Evolutionary conservation across 1,284 basidiomycete genomes (phyloP), one percentile per base, ranked within the genome.

Genomic region (Ceratobasidium sp.): DNA sequence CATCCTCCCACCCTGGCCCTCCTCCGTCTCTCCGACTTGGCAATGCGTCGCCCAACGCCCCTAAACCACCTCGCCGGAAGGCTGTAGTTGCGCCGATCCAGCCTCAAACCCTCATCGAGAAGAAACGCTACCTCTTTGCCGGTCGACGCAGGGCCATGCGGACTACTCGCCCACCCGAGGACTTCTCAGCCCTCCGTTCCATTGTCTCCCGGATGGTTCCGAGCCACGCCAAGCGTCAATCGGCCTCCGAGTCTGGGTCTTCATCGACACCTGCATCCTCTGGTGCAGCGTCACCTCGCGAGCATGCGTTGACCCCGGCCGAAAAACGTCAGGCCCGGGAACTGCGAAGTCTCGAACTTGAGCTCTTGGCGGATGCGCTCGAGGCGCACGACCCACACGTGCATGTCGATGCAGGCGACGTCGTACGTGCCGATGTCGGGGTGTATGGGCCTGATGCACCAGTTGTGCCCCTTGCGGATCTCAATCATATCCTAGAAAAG

Each of bases 61-160:
- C 78, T 2, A 51, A 44, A 2, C 69, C 72, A 0, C 49, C 48
- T n/a, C 74, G 75, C 18, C 67, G 23, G 51, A 75, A 75, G 44
- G 71, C 58, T 46, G 67, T 70, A 3, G 51, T 70, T 12, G 77
- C 61, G 75, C 79, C 75, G 1, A 64, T 81, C 59, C 58, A 76
- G n/a, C 79, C 80, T 1, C 51, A 42, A 5, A 78, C 79, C 0
- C 75, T 78, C 2, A 77, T 81, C 36, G 80, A 81, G 73, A 77
- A 77, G 9, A 78, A 80, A 69, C 76, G 81, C 40, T 81, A 79
- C 72, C 77, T 81, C 33, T 76, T 81, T 46, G 81, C 81, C 2
- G 81, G 81, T 11, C 76, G 80, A 1, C 75, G 80, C 8, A 74
- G 81, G 3, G 77, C 76, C 0, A 78, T 79, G 51, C 76, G 81